Percentiles rank a stretch among this genome's conserved stretches.
Evolutionary conservation across 2,329 filamentous ascomycete species (phyloP).

Genomic region (Fusarium sp.): DNA sequence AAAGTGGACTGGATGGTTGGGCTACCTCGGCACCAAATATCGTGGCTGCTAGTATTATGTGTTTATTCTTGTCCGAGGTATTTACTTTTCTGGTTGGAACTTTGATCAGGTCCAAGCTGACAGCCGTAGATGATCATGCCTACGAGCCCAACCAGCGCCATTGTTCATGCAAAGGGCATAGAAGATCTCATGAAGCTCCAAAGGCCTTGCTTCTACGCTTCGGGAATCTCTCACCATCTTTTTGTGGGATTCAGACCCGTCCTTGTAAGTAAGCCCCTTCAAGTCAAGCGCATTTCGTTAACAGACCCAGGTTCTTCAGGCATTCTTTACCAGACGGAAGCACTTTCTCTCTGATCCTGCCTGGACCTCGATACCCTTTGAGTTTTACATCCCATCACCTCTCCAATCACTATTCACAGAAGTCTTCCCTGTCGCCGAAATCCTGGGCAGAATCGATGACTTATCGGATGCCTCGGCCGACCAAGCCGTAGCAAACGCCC

Average conservation of each 20-base stretch:
- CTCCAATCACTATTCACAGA: constrained; percentile 18
- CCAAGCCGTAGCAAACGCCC: neutral
- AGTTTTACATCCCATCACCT: neutral
- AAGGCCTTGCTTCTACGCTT: constrained; percentile 45
- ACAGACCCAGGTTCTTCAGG: constrained; percentile 5
- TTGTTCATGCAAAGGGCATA: constrained; percentile 51
- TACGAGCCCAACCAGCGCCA: constrained; percentile 38
- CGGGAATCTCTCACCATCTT: constrained; percentile 50
- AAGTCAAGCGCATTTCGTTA: neutral
- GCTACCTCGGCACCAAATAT: neutral
- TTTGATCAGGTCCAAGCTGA: too few species aligned
- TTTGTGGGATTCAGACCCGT: constrained; percentile 55
- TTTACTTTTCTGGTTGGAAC: too few species aligned
- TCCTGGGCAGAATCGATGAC: constrained; percentile 2
- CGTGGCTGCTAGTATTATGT: constrained; percentile 19
- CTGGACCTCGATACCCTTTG: constrained; percentile 18
- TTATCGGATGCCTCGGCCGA: neutral
- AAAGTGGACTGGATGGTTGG: constrained; percentile 10
- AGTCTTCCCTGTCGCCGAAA: neutral
- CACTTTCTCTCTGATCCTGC: constrained; percentile 8
- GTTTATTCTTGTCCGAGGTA: constrained; percentile 12
- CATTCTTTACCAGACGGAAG: constrained; percentile 1
- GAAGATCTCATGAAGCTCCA: constrained; percentile 48
- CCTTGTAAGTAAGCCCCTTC: constrained; percentile 44
- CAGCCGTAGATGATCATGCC: constrained; percentile 44